Conservation (phyloP, 2,329 filamentous ascomycete genomes). For the Beauveria pseudobassiana region DNA sequence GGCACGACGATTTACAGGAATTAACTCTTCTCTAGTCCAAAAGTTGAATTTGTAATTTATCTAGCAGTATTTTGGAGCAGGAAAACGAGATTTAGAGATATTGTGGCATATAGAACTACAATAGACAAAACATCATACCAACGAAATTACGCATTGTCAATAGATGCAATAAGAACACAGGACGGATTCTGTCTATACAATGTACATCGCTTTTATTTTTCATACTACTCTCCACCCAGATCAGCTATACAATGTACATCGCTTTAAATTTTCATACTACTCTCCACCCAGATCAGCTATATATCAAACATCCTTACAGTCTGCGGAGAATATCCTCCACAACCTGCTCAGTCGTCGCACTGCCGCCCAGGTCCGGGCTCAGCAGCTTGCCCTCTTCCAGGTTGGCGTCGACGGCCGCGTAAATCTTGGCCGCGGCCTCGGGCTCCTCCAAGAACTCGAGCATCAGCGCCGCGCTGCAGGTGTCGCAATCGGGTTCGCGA, state of each 20-base stretch:
- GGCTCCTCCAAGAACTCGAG: slow-evolving; percentile 90
- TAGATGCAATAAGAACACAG: no score
- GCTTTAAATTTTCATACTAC: background rate
- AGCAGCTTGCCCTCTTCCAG: slow-evolving; percentile 75
- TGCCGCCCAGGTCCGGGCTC: slow-evolving; percentile 85
- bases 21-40: slow-evolving; percentile 8
- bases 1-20: slow-evolving; percentile 3
- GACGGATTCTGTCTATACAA: background rate
- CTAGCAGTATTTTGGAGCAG: background rate
- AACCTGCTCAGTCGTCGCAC: slow-evolving; percentile 77
- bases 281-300: background rate
- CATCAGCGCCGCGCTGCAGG: slow-evolving; percentile 88
- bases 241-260: background rate
- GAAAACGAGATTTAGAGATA: background rate
- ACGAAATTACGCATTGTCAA: slow-evolving; percentile 41
- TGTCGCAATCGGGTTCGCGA: slow-evolving; percentile 96
- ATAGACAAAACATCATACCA: background rate
- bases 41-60: slow-evolving; percentile 6
- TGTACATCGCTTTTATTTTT: background rate
- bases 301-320: background rate
- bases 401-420: slow-evolving; percentile 85
- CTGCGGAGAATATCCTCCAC: slow-evolving; percentile 78
- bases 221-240: background rate
- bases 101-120: slow-evolving; percentile 7
- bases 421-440: slow-evolving; percentile 80